These are phyloP conservation scores for Litsea cubeba DNA, from an alignment of 164 flowering plant genomes.

Conservation along the genomic window DNA sequence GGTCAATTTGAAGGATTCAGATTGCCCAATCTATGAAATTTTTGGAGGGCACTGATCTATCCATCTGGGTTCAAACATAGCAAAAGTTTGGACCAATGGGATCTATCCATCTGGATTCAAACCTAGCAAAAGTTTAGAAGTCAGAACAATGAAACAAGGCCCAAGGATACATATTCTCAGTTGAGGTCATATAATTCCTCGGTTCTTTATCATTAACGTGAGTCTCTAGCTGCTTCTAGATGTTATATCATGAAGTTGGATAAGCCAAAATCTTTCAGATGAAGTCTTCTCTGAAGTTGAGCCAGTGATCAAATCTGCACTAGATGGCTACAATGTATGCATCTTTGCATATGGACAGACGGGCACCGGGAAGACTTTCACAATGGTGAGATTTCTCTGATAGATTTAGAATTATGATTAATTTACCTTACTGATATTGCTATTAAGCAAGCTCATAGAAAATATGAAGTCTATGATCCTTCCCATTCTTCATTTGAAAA, in stretches of 20 bases:
- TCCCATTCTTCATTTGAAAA: neutral
- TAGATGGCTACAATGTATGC: constrained; percentile 72
- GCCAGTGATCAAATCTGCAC: constrained; percentile 49
- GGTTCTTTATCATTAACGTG: neutral
- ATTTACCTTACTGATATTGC: neutral
- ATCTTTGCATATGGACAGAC: constrained; percentile 72
- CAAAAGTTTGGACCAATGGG: neutral
- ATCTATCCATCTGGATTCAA: neutral
- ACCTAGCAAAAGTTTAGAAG: neutral
- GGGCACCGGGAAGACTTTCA: constrained; percentile 67
- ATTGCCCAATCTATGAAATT: neutral
- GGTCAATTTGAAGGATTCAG: neutral
- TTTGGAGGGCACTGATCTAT: neutral
- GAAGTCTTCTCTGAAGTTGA: constrained; percentile 60
- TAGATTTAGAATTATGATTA: neutral
- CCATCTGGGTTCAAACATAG: neutral
- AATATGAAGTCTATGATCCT: neutral
- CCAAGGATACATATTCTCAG: neutral
- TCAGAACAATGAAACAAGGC: neutral
- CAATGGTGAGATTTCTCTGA: constrained; percentile 47
- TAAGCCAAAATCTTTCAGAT: constrained; percentile 30
- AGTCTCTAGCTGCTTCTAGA: neutral
- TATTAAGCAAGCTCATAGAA: neutral
- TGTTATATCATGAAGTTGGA: neutral
- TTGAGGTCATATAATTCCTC: neutral